A percentile compares a stretch with the other conserved stretches of the same genome.
Conservation (phyloP, 495 filamentous ascomycete genomes). For the Trichocladium antarcticum region DNA sequence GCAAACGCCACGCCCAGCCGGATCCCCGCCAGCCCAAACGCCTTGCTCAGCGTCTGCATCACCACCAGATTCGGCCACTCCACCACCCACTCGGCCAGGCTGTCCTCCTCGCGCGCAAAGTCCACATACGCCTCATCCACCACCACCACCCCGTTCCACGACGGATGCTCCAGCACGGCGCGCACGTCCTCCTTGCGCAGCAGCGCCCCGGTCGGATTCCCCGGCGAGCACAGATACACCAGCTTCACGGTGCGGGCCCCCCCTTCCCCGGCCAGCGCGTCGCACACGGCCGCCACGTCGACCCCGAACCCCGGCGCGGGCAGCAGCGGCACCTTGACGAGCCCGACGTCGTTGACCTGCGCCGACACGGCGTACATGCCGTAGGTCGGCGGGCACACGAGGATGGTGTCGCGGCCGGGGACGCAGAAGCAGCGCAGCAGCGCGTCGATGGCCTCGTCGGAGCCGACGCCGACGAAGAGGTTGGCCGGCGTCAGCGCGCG, state of each 20-base stretch:
- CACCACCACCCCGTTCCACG: slow-evolving; percentile 89
- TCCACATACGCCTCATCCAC: slow-evolving; percentile 97
- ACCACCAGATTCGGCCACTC: slow-evolving; percentile 96
- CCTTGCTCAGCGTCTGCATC: slow-evolving; percentile 95
- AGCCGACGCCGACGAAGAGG: slow-evolving; percentile 89
- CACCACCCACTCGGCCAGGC: slow-evolving; percentile 81
- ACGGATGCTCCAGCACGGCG: slow-evolving; percentile 68
- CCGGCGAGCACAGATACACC: slow-evolving; percentile 83
- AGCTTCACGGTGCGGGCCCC: slow-evolving; percentile 56
- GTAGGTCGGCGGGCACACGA: slow-evolving; percentile 93
- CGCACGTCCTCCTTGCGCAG: slow-evolving; percentile 66
- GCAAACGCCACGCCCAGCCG: slow-evolving; percentile 60
- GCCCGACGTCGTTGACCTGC: slow-evolving; percentile 76
- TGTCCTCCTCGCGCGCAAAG: slow-evolving; percentile 69
- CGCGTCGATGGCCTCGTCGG: slow-evolving; percentile 92
- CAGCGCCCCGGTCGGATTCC: slow-evolving; percentile 79
- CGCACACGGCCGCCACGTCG: slow-evolving; percentile 57
- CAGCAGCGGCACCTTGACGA: slow-evolving; percentile 73
- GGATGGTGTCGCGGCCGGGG: slow-evolving; percentile 76
- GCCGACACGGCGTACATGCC: slow-evolving; percentile 96
- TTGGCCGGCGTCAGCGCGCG: slow-evolving; percentile 68
- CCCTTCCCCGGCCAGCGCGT: slow-evolving; percentile 46
- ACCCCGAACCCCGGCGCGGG: slow-evolving; percentile 52
- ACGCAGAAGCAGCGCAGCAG: slow-evolving; percentile 84
- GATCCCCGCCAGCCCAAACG: slow-evolving; percentile 90